Evolutionary conservation across 176 grass and related monocot species (phyloP), one percentile per base, ranked within the genome.

Genomic region (Rhipidocladum racemiflorum): DNA sequence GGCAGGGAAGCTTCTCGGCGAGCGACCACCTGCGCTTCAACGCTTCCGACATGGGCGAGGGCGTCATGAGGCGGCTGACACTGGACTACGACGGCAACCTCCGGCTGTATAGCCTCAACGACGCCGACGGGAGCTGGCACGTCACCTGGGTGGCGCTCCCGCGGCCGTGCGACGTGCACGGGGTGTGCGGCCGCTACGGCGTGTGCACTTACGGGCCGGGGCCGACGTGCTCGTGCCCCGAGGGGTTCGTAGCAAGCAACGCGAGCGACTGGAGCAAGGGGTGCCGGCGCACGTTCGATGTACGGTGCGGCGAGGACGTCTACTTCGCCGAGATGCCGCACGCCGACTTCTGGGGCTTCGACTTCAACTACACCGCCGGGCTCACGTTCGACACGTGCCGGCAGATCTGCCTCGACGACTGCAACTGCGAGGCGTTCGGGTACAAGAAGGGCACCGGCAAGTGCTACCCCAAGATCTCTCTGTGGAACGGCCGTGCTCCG

Each of bases 51-150:
- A 68, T 65, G 4, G 88, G 83, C 72, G 27, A 29, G 8, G 63
- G 64, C 51, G 61, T 88, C 57, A 56, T 81, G 82, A 69, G 93
- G 43, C 89, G 93, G 27, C 75, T 95, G 14, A 95, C 88, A 24
- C 79, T 95, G 34, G 93, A 95, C 75, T 88, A 92, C 55, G 93
- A 95, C 50, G 93, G 93, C 29, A 95, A 92, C 81, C 90, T 95
- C 57, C 71, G 93, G 27, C 23, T 88, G 11, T 93, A 97, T 60
- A 97, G 93, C 85, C 88, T 92, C 4, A 64, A 57, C 38, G 77
- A 38, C 17, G 40, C 42, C 29, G 50, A 21, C 16, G 81, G 77
- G 32, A 70, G 17, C 25, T 97, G 90, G 90, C 80, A 2, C 4
- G 67, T 84, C 30, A 84, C 93, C 14, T 92, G 90, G 90, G 21